phyloP scores from a whole-genome alignment of 108 stramenopile species.

The Mayamaea pseudoterrestris region DNA sequence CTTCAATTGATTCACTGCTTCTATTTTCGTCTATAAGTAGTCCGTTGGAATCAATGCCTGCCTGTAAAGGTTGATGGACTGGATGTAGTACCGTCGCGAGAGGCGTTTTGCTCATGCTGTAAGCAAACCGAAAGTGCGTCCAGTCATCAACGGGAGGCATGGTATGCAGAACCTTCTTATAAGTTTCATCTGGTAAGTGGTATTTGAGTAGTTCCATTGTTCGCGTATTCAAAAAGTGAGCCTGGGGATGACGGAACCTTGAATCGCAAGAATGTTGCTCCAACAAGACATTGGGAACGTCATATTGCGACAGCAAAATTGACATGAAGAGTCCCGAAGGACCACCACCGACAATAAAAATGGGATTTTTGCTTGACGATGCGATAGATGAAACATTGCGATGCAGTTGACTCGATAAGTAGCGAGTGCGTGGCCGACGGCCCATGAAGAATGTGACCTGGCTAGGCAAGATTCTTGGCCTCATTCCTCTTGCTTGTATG shows the following conservation, averaged over 20 bases:
- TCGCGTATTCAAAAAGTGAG: conserved; percentile 88
- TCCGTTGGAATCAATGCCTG: conserved; percentile 44
- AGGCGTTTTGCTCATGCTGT: conserved; percentile 25
- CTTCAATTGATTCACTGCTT: not conserved
- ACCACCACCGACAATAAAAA: conserved; percentile 46
- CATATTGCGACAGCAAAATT: not conserved
- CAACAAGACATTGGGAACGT: conserved; percentile 31
- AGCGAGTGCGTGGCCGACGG: too few relatives aligned
- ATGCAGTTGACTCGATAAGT: too few relatives aligned
- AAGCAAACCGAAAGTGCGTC: conserved; percentile 62
- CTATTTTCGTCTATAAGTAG: conserved; percentile 8
- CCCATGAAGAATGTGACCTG: too few relatives aligned
- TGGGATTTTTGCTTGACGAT: too few relatives aligned
- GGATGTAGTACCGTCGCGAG: conserved; percentile 66
- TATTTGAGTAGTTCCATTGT: conserved; percentile 80
- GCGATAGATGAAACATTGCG: too few relatives aligned
- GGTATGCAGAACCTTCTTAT: conserved; percentile 17
- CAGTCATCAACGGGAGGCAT: conserved; percentile 62
- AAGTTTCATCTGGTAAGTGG: conserved; percentile 23
- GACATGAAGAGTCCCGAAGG: not conserved
- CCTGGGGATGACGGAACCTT: conserved; percentile 74
- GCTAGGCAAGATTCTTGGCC: too few relatives aligned
- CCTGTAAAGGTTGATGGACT: conserved; percentile 32
- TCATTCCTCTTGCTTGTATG: too few relatives aligned
- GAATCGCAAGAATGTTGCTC: conserved; percentile 37